Base-by-base conservation (phyloP, 345 rosid genomes). In the Populus davidiana region DNA sequence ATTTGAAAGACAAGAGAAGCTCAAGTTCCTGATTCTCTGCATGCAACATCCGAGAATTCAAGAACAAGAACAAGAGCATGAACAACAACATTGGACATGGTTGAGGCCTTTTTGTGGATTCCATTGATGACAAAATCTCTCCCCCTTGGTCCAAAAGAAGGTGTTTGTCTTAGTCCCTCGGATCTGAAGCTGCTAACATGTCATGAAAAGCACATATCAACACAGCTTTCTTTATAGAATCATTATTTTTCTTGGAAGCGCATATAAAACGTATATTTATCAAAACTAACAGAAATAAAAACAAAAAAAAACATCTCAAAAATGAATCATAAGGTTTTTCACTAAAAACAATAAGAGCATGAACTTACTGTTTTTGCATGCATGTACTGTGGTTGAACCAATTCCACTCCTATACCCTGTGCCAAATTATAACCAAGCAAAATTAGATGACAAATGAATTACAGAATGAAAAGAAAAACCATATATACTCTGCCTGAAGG, bases 1-100 rank as follows among this genome's bases (percentile, higher is more conserved):
- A 77, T 79, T 86, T 90, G 84, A 94, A 86, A 75, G 94, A 87
- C 78, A 91, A 82, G 61, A 93, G 97, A 73, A 88, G 86, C 72
- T 90, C 91, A 68, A 82, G 70, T 66, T 93, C 94, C 74, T 80
- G 79, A 59, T 23, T 59, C 14, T 81, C 71, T 70, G 85, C 94
- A 64, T 85, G 81, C 33, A 82, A 75, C 75, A 64, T 67, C 25
- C 36, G 72, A 31, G 75, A 78, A 80, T 74, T 80, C 74, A 85
- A 80, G 77, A 83, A 78, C 76, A 88, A 70, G 59, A 87, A 83
- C 72, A 80, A 1, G 43, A 70, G 52, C 38, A 23, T 7, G 75
- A 74, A 83, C 65, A 73, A 68, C 69, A 77, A 74, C 71, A 68
- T 61, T 20, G 84, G 62, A 74, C 83, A 27, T 31, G 78, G 21